Conservation (phyloP, 257 asterid species). For the Plectranthus barbatus region DNA sequence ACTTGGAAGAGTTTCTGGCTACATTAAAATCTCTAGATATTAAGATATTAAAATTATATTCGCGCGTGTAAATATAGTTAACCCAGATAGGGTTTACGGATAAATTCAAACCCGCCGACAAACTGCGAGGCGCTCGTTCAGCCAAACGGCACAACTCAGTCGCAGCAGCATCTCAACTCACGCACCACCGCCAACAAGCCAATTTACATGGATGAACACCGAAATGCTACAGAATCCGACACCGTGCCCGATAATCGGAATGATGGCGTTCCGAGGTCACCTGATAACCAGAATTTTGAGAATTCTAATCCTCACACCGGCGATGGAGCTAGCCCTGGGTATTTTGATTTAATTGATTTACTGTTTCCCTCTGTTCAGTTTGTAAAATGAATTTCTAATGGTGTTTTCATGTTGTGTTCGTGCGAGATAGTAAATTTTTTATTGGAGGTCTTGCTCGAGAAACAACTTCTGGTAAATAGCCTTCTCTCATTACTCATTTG, state of each 20-base stretch:
- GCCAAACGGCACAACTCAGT: too few relatives aligned
- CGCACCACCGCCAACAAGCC: constrained; percentile 6
- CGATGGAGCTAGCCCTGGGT: constrained; percentile 63
- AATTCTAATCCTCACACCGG: constrained; percentile 30
- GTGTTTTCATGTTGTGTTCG: neutral
- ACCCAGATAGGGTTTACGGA: constrained; percentile 21
- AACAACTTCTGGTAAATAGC: constrained; percentile 38
- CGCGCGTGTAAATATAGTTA: too few relatives aligned
- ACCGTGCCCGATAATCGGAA: constrained; percentile 16
- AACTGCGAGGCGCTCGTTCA: neutral
- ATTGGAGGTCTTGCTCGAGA: constrained; percentile 60
- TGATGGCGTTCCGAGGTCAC: constrained; percentile 17
- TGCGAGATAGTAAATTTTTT: constrained; percentile 43
- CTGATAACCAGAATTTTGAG: constrained; percentile 14
- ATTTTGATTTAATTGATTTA: neutral
- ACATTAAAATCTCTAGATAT: too few relatives aligned
- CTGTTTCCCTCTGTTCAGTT: neutral
- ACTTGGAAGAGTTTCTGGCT: too few relatives aligned
- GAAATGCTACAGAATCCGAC: constrained; percentile 6
- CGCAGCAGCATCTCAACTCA: neutral
- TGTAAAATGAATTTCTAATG: neutral
- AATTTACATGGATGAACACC: constrained; percentile 20
- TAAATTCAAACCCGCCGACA: constrained; percentile 10
- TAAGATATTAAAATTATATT: too few relatives aligned
- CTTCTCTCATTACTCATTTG: neutral